phyloP scores from a whole-genome alignment of 1,139 yeast species.

The Suhomyces maxii region DNA sequence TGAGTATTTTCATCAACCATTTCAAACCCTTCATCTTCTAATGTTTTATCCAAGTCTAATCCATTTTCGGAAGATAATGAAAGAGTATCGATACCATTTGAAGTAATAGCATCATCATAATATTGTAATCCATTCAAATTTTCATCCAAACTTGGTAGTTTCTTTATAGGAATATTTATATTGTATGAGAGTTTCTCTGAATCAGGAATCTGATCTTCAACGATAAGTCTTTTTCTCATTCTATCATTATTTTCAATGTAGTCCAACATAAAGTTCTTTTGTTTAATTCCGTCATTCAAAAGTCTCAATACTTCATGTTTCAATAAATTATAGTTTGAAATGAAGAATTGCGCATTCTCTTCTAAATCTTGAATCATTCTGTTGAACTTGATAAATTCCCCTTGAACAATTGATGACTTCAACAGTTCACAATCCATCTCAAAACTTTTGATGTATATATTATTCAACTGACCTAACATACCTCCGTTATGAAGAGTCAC shows the following conservation, averaged over 20 bases:
- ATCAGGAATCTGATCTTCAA: conserved; percentile 50
- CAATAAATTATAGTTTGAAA: conserved; percentile 46
- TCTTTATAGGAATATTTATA: conserved; percentile 40
- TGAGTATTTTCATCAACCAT: conserved; percentile 38
- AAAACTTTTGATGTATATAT: conserved; percentile 39
- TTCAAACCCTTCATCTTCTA: conserved; percentile 40
- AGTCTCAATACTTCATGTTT: conserved; percentile 45
- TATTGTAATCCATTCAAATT: background rate
- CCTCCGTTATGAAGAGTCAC: conserved; percentile 44
- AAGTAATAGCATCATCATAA: conserved; percentile 8
- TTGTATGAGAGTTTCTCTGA: conserved; percentile 45
- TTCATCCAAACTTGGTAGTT: conserved; percentile 15
- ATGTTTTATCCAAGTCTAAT: conserved; percentile 8
- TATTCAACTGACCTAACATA: conserved; percentile 34
- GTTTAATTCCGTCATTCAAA: conserved; percentile 21
- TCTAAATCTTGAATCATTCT: conserved; percentile 62
- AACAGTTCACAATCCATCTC: conserved; percentile 50
- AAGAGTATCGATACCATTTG: conserved; percentile 27
- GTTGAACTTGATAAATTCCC: conserved; percentile 50
- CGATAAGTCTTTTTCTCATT: conserved; percentile 57
- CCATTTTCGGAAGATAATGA: conserved; percentile 23
- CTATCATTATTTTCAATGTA: conserved; percentile 67
- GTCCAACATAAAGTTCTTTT: conserved; percentile 51
- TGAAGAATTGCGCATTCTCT: conserved; percentile 57
- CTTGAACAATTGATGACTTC: conserved; percentile 42